A percentile compares a stretch with the other conserved stretches of the same genome.
phyloP scores from a whole-genome alignment of 768 basidiomycete species.

The Ramaria sp. region DNA sequence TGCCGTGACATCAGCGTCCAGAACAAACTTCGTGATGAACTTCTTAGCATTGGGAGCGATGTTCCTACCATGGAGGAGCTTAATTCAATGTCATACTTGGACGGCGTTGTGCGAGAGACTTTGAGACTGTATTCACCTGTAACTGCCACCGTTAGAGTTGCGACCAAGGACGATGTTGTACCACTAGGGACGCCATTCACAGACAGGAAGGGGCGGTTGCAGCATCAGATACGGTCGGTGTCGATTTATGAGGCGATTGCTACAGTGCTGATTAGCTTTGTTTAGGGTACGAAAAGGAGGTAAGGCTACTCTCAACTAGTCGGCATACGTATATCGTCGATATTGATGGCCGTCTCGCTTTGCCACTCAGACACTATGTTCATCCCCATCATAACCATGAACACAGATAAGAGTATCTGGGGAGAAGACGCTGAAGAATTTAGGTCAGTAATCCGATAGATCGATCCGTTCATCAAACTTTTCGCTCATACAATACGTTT shows the following conservation, averaged over 20 bases:
- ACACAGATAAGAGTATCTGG: conserved; percentile 45
- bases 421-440: conserved; percentile 55
- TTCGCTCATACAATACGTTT: neutral
- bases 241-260: neutral
- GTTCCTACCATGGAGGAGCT: conserved; percentile 62
- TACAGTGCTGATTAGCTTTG: neutral
- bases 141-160: conserved; percentile 28
- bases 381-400: conserved; percentile 42
- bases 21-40: conserved; percentile 45
- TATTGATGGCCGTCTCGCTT: neutral
- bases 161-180: conserved; percentile 41
- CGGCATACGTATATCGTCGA: neutral
- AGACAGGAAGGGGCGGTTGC: conserved; percentile 31
- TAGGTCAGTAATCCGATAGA: conserved; percentile 26
- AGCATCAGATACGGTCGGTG: conserved; percentile 28
- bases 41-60: conserved; percentile 38
- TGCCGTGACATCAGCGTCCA: conserved; percentile 38
- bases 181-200: conserved; percentile 36
- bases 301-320: neutral
- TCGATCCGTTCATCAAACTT: neutral
- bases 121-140: conserved; percentile 47
- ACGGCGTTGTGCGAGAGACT: conserved; percentile 49
- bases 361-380: conserved; percentile 18
- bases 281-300: conserved; percentile 18
- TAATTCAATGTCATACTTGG: conserved; percentile 57